Conservation (phyloP, 768 basidiomycete species). For the Serendipita sp. region DNA sequence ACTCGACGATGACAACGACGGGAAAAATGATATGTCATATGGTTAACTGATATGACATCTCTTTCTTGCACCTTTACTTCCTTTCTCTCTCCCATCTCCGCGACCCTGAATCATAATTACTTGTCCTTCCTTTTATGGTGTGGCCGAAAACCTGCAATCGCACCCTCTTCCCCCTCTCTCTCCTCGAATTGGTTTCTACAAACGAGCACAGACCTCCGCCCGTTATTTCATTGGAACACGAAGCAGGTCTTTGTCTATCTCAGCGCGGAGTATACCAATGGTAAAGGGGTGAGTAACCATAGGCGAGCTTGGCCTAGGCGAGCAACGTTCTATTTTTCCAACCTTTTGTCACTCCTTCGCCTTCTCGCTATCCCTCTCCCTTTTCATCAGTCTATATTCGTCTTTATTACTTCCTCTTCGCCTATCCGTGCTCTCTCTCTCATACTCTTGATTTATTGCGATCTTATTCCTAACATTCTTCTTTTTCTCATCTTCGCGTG, state of each 20-base stretch:
- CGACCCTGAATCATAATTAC: background rate
- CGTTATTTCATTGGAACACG: constrained; percentile 92
- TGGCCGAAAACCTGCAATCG: background rate
- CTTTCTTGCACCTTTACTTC: too few relatives aligned
- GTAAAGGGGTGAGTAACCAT: constrained; percentile 42
- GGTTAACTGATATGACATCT: too few relatives aligned
- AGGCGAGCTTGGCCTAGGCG: background rate
- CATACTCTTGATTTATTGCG: background rate
- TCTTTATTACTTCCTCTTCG: background rate
- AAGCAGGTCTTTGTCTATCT: constrained; percentile 84
- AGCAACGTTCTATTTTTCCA: background rate
- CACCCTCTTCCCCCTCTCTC: background rate
- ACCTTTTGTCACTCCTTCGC: background rate
- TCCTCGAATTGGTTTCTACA: background rate
- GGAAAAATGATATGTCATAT: too few relatives aligned
- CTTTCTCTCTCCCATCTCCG: too few relatives aligned
- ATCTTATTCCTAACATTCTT: background rate
- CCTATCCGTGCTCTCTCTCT: background rate
- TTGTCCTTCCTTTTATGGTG: background rate
- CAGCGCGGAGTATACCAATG: constrained; percentile 64
- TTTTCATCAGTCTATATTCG: too few relatives aligned
- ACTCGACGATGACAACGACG: too few relatives aligned
- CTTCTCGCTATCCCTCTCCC: too few relatives aligned
- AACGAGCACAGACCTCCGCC: constrained; percentile 42
- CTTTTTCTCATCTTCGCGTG: background rate